Percentiles rank a stretch among this genome's conserved stretches.
Conservation (phyloP, 1,139 yeast genomes). For the Candida mesenterica region DNA sequence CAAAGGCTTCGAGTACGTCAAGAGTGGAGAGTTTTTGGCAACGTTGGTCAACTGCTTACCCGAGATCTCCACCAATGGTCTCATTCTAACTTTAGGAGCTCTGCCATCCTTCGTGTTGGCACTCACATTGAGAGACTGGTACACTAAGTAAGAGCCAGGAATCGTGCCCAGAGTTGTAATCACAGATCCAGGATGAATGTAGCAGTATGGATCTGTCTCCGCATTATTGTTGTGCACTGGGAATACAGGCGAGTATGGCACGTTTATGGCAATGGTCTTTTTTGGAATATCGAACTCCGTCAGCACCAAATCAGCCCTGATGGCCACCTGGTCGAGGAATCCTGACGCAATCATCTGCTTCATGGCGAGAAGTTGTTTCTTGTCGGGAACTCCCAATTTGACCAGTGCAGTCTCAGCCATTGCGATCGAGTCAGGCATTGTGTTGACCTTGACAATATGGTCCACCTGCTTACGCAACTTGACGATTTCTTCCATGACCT, state of each 20-base stretch:
- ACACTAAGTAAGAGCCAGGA: slow-evolving; percentile 78
- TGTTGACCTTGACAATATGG: slow-evolving; percentile 66
- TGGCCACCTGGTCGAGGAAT: slow-evolving; percentile 85
- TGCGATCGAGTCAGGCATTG: slow-evolving; percentile 59
- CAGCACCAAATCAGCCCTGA: slow-evolving; percentile 75
- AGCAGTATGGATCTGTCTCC: slow-evolving; percentile 55
- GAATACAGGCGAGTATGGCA: slow-evolving; percentile 74
- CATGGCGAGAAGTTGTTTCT: slow-evolving; percentile 68
- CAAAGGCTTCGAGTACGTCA: slow-evolving; percentile 86
- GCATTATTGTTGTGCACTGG: slow-evolving; percentile 44
- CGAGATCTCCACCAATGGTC: slow-evolving; percentile 70
- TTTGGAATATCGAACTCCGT: slow-evolving; percentile 59
- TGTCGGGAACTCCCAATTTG: slow-evolving; percentile 69
- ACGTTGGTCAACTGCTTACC: slow-evolving; percentile 77
- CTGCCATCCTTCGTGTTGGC: slow-evolving; percentile 36
- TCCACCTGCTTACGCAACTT: slow-evolving; percentile 80
- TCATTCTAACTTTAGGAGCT: slow-evolving; percentile 59
- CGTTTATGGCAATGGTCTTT: slow-evolving; percentile 55
- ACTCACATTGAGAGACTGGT: slow-evolving; percentile 56
- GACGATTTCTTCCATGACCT: slow-evolving; percentile 78
- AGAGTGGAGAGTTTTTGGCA: slow-evolving; percentile 66
- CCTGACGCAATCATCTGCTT: slow-evolving; percentile 95
- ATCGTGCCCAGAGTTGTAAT: slow-evolving; percentile 51
- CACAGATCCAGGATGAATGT: slow-evolving; percentile 77
- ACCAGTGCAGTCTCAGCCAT: slow-evolving; percentile 15